These are phyloP conservation scores for Diaporthe humulicola DNA, from an alignment of 2,329 filamentous ascomycete species.

Conservation along the genomic window DNA sequence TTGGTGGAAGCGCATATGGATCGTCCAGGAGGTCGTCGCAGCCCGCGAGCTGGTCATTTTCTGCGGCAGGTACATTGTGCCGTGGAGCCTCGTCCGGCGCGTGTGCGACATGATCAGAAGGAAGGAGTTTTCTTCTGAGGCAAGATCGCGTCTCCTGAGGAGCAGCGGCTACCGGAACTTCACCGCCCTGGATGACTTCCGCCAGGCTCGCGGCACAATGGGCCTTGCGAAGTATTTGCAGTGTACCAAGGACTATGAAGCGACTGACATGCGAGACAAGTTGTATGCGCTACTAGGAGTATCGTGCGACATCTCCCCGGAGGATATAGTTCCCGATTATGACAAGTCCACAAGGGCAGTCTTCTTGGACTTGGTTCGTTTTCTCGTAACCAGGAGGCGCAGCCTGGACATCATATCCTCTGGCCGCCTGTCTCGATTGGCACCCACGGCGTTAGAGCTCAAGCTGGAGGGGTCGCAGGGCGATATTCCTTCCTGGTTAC, in stretches of 20 bases:
- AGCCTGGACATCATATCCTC: slow-evolving; percentile 4
- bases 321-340: neutral
- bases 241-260: neutral
- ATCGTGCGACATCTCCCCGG: neutral
- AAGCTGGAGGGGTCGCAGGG: no score
- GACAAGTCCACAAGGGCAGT: neutral
- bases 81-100: neutral
- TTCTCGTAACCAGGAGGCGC: neutral
- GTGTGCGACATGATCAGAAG: neutral
- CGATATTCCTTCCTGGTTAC: neutral
- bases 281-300: neutral
- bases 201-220: neutral
- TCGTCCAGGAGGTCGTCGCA: neutral
- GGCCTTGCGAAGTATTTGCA: neutral
- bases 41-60: neutral
- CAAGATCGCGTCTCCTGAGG: neutral
- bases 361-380: neutral
- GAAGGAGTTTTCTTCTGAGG: neutral
- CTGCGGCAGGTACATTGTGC: neutral
- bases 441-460: neutral
- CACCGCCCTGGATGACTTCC: neutral
- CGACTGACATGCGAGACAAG: neutral
- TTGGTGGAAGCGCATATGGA: neutral
- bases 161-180: neutral
- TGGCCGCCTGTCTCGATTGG: neutral